Percentiles rank a stretch among this genome's conserved stretches.
Evolutionary conservation across 2,329 filamentous ascomycete genomes (phyloP).

Genomic region (Pseudogymnoascus sp.): DNA sequence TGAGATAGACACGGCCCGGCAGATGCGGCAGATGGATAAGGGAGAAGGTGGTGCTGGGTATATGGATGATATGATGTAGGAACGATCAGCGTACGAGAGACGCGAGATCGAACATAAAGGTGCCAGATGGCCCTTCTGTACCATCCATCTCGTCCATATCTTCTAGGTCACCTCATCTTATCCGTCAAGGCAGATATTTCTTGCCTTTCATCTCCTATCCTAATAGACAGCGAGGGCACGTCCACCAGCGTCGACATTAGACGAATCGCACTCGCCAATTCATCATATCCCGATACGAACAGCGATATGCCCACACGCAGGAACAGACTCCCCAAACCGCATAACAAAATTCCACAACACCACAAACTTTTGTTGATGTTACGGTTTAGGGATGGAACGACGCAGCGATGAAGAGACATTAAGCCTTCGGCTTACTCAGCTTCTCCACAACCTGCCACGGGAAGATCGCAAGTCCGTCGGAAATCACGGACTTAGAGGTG

Average conservation of each 20-base stretch:
- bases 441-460: background rate
- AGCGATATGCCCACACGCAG: too few relatives aligned
- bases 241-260: background rate
- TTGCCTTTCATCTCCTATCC: background rate
- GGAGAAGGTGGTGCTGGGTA: background rate
- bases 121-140: background rate
- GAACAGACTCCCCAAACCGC: background rate
- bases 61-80: background rate
- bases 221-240: background rate
- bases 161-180: background rate
- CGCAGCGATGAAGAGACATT: background rate
- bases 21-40: background rate
- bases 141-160: background rate
- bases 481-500: background rate
- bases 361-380: background rate
- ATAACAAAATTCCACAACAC: background rate
- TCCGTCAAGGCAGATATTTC: background rate
- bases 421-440: background rate
- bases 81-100: background rate
- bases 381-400: background rate
- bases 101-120: background rate
- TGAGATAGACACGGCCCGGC: background rate
- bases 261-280: background rate
- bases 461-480: constrained; percentile 1
- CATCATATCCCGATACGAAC: background rate